Percentiles rank a stretch among this genome's conserved stretches.
Conservation (phyloP, 306 rosid genomes). For the Cicer yamashitae region DNA sequence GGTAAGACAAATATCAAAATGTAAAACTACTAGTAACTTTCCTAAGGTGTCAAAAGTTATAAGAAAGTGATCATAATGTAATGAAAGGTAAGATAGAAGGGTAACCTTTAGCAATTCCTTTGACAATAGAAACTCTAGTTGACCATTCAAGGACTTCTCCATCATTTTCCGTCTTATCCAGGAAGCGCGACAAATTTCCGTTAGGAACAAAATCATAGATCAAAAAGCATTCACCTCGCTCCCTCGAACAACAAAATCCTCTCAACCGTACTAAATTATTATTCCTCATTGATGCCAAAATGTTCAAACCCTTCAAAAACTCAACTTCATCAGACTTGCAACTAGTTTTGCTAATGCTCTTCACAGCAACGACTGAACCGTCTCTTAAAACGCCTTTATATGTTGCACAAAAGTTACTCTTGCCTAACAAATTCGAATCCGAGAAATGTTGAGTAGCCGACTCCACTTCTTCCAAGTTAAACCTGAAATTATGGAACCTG, state of each 20-base stretch:
- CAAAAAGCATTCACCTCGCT: slow-evolving; percentile 91
- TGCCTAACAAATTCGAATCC: slow-evolving; percentile 76
- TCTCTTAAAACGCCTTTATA: slow-evolving; percentile 89
- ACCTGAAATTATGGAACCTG: slow-evolving; percentile 74
- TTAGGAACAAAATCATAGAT: slow-evolving; percentile 78
- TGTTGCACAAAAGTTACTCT: slow-evolving; percentile 89
- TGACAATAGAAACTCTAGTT: slow-evolving; percentile 81
- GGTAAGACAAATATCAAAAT: too few relatives aligned
- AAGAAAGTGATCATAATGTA: slow-evolving; percentile 26
- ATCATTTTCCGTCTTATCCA: slow-evolving; percentile 76
- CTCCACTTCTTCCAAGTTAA: slow-evolving; percentile 95
- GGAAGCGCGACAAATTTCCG: slow-evolving; percentile 68
- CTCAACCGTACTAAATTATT: slow-evolving; percentile 79
- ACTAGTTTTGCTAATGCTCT: slow-evolving; percentile 86
- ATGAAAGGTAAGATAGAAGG: not conserved
- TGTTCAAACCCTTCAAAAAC: slow-evolving; percentile 85
- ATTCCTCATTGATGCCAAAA: slow-evolving; percentile 75
- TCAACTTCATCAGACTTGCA: slow-evolving; percentile 94
- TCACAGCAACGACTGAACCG: slow-evolving; percentile 80
- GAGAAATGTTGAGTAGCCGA: slow-evolving; percentile 95
- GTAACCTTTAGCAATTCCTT: slow-evolving; percentile 91
- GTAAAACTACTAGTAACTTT: not conserved
- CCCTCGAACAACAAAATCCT: slow-evolving; percentile 95
- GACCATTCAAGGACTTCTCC: slow-evolving; percentile 89
- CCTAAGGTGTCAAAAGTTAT: not conserved